phyloP scores from a whole-genome alignment of 176 grass and related monocot genomes.

The Oryza nivara region DNA sequence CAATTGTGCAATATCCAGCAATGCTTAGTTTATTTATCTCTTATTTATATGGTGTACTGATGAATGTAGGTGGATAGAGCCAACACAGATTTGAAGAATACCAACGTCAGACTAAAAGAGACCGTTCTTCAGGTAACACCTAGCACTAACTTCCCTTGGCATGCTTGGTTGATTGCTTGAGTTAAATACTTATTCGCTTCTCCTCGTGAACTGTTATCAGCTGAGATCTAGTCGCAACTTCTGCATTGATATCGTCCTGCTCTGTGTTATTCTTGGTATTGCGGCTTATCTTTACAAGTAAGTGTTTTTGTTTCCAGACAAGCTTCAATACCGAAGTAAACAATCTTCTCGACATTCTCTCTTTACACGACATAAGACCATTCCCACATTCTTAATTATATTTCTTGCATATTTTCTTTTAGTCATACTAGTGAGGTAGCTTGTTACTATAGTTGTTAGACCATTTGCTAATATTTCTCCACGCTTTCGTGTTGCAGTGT shows the following conservation, averaged over 20 bases:
- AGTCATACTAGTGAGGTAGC: background rate
- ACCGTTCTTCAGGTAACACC: constrained; percentile 65
- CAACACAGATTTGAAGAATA: constrained; percentile 80
- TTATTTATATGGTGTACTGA: background rate
- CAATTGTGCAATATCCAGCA: background rate
- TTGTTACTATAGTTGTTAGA: background rate
- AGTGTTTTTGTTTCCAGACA: constrained; percentile 38
- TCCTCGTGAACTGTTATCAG: constrained; percentile 34
- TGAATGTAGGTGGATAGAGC: constrained; percentile 70
- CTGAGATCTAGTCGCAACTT: constrained; percentile 89
- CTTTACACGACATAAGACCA: background rate
- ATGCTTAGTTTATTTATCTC: background rate
- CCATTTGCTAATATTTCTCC: background rate
- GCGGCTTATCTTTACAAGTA: constrained; percentile 91
- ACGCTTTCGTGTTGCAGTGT: constrained; percentile 45
- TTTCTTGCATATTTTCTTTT: background rate
- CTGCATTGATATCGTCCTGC: constrained; percentile 78
- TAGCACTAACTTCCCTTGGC: background rate
- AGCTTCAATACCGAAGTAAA: constrained; percentile 2
- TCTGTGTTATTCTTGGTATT: constrained; percentile 80
- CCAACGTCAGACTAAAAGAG: constrained; percentile 77
- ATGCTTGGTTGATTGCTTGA: background rate
- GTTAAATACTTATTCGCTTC: background rate
- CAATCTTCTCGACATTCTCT: background rate
- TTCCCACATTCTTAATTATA: background rate